Evolutionary conservation across 768 basidiomycete species (phyloP), one percentile per base, ranked within the genome.

Genomic region (Chalciporus chontae): DNA sequence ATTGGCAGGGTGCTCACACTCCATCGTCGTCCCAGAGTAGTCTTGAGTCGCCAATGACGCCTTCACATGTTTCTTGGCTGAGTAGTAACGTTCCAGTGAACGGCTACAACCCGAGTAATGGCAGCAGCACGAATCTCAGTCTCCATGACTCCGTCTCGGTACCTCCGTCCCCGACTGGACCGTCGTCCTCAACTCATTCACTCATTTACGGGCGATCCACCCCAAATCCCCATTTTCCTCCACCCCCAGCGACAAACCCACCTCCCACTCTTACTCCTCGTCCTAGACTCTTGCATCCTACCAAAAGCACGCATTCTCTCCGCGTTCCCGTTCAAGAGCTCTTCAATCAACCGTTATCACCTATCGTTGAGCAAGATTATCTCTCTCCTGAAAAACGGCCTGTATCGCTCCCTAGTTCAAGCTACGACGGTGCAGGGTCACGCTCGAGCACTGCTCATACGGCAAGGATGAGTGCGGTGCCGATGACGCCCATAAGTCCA

Each of bases 281-380:
- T 38, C 63, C 74, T 8, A 73, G 67, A 46, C 58, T 72, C 23
- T n/a, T n/a, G n/a, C 41, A 64, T 18, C 50, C 61, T 8, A 58
- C 66, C 26, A 66, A 69, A 55, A 75, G 75, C 50, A 68, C 73
- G 8, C 74, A 73, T 36, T 75, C 74, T 14, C 62, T 78, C 23
- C 74, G 72, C 29, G 64, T 72, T 14, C 72, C 76, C 23, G 46
- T 63, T 18, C 63, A 60, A 27, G 69, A 59, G 44, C 57, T 55
- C 27, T 61, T 55, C 45, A 64, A 54, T 43, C 59, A 57, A 43
- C 83, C 77, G 40, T 74, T 86, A 32, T 84, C 84, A 2, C 84
- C 85, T 0, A 85, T 87, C 36, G 74, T 73, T 8, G 85, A 86
- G 65, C 77, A 77, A 55, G 80, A 84, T 47, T 84, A 84, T 57